These are phyloP conservation scores for Akanthomyces muscarius DNA, from an alignment of 2,329 filamentous ascomycete genomes.

Conservation along the genomic window DNA sequence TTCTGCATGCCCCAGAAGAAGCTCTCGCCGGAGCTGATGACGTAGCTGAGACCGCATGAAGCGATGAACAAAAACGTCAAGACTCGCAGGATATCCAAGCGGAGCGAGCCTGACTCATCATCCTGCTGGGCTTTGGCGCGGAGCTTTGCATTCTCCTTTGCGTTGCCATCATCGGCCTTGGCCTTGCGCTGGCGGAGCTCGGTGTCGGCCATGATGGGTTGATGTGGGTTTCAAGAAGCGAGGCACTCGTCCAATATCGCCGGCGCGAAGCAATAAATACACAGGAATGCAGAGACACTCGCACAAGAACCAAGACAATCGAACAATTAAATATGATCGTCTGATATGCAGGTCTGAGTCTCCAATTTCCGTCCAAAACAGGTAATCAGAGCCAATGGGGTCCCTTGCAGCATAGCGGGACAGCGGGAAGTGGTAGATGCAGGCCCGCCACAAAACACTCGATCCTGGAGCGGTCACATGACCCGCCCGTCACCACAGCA, in stretches of 20 bases:
- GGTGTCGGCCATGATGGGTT: constrained; percentile 34
- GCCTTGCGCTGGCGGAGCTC: constrained; percentile 44
- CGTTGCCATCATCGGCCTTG: constrained; percentile 23
- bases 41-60: constrained; percentile 69
- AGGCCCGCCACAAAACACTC: constrained; percentile 6
- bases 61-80: constrained; percentile 62
- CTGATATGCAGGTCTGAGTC: constrained; percentile 12
- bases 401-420: constrained; percentile 11
- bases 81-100: constrained; percentile 66
- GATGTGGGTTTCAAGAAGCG: background rate
- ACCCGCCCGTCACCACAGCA: constrained; percentile 17
- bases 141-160: background rate
- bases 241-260: background rate
- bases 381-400: background rate
- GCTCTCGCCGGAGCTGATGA: constrained; percentile 67
- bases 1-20: constrained; percentile 63
- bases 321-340: background rate
- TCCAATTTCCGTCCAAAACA: constrained; percentile 8
- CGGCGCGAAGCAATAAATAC: background rate
- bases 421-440: background rate
- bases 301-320: background rate
- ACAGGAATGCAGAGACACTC: background rate
- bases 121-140: constrained; percentile 32
- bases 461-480: constrained; percentile 10
- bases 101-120: constrained; percentile 55